Conservation (phyloP, 1,139 yeast genomes). For the Pichia sp. region DNA sequence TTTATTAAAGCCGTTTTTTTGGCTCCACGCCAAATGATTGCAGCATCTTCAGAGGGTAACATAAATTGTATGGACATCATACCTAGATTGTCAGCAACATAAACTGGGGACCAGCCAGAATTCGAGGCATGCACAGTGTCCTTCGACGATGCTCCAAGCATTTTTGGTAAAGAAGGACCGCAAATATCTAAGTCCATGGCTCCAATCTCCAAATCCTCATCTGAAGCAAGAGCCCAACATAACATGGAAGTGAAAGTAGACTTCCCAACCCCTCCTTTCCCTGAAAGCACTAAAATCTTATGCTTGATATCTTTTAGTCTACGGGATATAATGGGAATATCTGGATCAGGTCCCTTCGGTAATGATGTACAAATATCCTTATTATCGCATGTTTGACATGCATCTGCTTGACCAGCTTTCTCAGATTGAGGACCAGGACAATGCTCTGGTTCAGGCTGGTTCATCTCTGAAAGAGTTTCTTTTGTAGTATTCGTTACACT, state of each 20-base stretch:
- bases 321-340: conserved; percentile 67
- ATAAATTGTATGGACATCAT: conserved; percentile 93
- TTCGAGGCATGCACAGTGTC: conserved; percentile 85
- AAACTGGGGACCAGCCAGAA: conserved; percentile 95
- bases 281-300: conserved; percentile 79
- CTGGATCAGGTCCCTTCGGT: conserved; percentile 96
- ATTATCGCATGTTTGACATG: conserved; percentile 93
- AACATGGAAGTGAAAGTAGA: conserved; percentile 93
- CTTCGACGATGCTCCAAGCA: conserved; percentile 79
- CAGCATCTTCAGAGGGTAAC: conserved; percentile 90
- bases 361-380: conserved; percentile 80
- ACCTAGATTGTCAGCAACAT: conserved; percentile 89
- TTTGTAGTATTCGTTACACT: not conserved
- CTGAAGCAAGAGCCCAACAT: conserved; percentile 92
- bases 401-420: conserved; percentile 86
- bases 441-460: conserved; percentile 79
- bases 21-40: conserved; percentile 95
- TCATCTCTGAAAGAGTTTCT: conserved; percentile 11
- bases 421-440: conserved; percentile 98
- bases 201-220: conserved; percentile 80
- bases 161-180: conserved; percentile 93
- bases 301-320: conserved; percentile 67
- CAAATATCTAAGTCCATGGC: conserved; percentile 97
- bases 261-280: conserved; percentile 98
- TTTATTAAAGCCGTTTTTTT: conserved; percentile 91